Percentiles rank a stretch among this genome's conserved stretches.
These are phyloP conservation scores for Akanthomyces dipterigenus DNA, from an alignment of 2,329 filamentous ascomycete genomes.

Conservation along the genomic window DNA sequence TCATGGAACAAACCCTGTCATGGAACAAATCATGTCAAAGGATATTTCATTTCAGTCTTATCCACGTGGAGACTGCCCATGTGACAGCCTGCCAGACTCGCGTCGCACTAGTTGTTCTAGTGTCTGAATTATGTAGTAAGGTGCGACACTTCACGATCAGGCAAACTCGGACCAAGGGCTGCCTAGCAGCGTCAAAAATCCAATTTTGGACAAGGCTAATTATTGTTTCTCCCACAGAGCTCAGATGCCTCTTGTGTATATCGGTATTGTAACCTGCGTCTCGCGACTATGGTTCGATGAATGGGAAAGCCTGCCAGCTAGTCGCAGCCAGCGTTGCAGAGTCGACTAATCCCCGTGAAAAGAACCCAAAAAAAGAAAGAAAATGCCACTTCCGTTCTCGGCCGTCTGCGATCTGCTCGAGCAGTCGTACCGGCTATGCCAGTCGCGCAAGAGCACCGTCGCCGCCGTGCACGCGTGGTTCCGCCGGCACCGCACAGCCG, in stretches of 20 bases:
- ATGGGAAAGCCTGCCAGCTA: neutral
- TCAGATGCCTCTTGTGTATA: too few species aligned
- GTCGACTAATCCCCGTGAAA: neutral
- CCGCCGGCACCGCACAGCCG: conserved; percentile 45
- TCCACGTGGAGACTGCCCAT: conserved; percentile 6
- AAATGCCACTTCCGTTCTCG: conserved; percentile 55
- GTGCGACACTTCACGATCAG: neutral
- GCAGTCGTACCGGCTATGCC: conserved; percentile 45
- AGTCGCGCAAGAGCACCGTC: conserved; percentile 25
- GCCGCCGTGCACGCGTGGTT: conserved; percentile 61
- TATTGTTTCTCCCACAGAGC: neutral
- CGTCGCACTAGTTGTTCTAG: neutral
- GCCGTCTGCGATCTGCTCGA: conserved; percentile 69
- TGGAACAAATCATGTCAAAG: neutral
- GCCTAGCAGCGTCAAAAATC: neutral
- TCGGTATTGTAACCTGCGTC: neutral
- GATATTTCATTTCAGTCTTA: neutral
- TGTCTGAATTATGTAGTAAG: neutral
- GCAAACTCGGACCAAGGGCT: neutral
- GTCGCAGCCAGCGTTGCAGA: neutral
- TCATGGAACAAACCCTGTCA: neutral
- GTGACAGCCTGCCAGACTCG: conserved; percentile 5
- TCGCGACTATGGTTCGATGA: neutral
- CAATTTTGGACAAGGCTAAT: neutral
- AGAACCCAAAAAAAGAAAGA: too few species aligned